Percentiles rank a stretch among this genome's conserved stretches.
These are phyloP conservation scores for Thozetella sp. DNA, from an alignment of 495 filamentous ascomycete genomes.

Conservation along the genomic window DNA sequence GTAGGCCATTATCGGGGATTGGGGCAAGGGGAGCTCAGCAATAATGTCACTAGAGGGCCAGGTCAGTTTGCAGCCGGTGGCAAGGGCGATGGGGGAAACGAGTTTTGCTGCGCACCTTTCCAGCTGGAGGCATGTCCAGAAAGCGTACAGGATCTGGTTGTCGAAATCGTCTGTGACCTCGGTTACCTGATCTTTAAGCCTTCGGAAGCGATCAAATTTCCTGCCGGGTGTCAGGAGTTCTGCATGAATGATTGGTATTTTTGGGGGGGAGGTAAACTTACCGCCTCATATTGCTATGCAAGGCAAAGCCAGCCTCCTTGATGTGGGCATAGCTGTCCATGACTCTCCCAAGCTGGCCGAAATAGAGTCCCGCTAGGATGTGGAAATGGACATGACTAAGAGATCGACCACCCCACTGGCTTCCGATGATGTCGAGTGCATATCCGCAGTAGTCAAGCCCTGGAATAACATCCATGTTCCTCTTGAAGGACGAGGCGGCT, in stretches of 20 bases:
- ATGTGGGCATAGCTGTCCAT: conserved; percentile 93
- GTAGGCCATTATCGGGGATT: conserved; percentile 73
- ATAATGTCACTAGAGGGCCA: conserved; percentile 72
- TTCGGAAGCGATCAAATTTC: conserved; percentile 43
- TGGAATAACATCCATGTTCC: conserved; percentile 87
- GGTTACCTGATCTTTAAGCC: conserved; percentile 26
- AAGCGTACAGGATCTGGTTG: conserved; percentile 73
- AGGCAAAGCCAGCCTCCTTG: conserved; percentile 71
- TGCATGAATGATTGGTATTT: neutral
- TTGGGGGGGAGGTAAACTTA: conserved; percentile 38
- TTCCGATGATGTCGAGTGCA: conserved; percentile 85
- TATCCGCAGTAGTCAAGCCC: conserved; percentile 87
- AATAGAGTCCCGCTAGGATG: conserved; percentile 85
- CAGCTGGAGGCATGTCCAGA: conserved; percentile 92
- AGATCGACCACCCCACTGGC: conserved; percentile 73
- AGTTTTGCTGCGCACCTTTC: too few species aligned
- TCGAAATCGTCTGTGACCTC: conserved; percentile 37
- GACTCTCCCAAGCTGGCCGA: conserved; percentile 83
- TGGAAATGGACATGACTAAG: conserved; percentile 83
- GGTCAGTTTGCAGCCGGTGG: conserved; percentile 9
- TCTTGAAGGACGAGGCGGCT: conserved; percentile 28
- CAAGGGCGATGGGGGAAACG: too few species aligned
- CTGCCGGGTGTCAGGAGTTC: conserved; percentile 15
- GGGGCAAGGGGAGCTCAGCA: conserved; percentile 83
- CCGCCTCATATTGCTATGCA: conserved; percentile 78